Base-by-base conservation (phyloP, 2,329 filamentous ascomycete genomes). In the Scytalidium lignicola region DNA sequence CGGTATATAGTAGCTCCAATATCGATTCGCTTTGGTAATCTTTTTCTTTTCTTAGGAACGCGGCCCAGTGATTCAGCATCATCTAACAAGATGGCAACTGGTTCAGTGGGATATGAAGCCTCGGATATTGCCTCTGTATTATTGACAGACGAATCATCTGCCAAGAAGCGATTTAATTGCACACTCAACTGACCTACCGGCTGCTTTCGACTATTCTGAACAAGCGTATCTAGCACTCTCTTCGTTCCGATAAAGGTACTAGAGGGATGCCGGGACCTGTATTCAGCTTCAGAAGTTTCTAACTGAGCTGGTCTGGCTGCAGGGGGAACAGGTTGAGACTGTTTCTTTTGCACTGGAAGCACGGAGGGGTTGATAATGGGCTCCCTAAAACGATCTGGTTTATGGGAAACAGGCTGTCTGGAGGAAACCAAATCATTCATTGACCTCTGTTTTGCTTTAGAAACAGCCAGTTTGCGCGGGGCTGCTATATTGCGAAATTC, bases 191-290 rank as follows among this genome's bases (percentile, higher is more conserved):
- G 54, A 18, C 49, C 51, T 20, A 52, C 53, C 17, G 61, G 66
- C 18, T 47, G 55, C 43, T 65, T 68, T 12, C 62, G 67, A 21
- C 62, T 63, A 47, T 62, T 70, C 45, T 70, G 71, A 60, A 78
- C 84, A 20, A 83, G 57, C 20, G 68, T 70, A 61, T 85, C 82
- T 6, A 85, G 65, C 9, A 70, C 65, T 54, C 67, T 75, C 60
- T 84, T 85, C 20, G 69, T 72, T 3, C 68, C 66, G 45, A 71
- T 66, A 52, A 85, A 82, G 9, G 65, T 66, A 41, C 66, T 49
- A 8, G 49, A 43, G n/a, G 56, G 46, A 53, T 60, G 60, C 7
- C 63, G 63, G 19, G 57, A 62, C 10, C 62, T 59, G 39, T 63
- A 65, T 26, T 67, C 62, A 2, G 59, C 51, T 28, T 72, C 69